A percentile compares a stretch with the other conserved stretches of the same genome.
phyloP scores from a whole-genome alignment of 805 yeast species.

The Kockiozyma suomiensis region DNA sequence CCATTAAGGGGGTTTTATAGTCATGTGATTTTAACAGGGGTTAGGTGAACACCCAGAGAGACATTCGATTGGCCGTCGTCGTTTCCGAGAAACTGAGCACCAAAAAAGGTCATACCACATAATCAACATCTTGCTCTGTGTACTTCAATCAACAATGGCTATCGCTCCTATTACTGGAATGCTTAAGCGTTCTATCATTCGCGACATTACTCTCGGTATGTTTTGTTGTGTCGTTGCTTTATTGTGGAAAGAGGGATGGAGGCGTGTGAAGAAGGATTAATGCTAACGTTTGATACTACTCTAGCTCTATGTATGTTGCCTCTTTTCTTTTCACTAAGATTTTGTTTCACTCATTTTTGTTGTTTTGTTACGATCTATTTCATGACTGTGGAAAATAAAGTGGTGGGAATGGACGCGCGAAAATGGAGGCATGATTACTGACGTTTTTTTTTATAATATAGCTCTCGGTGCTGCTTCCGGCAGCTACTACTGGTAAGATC shows the following conservation, averaged over 20 bases:
- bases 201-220: conserved; percentile 20
- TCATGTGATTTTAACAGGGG: neutral
- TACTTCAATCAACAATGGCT: conserved; percentile 21
- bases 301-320: neutral
- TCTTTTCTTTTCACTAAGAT: neutral
- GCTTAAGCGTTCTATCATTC: conserved; percentile 16
- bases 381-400: too few relatives aligned
- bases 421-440: neutral
- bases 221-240: neutral
- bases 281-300: neutral
- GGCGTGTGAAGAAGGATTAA: neutral
- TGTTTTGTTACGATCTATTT: too few relatives aligned
- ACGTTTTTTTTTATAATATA: neutral
- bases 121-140: neutral
- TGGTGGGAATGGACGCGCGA: too few relatives aligned
- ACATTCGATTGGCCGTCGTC: conserved; percentile 10
- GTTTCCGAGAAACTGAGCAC: neutral
- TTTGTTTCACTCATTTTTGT: neutral
- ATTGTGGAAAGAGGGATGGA: neutral
- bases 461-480: conserved; percentile 2
- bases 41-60: neutral
- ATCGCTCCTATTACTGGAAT: conserved; percentile 32
- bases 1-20: neutral
- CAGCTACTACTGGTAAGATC: conserved; percentile 24
- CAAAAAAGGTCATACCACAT: conserved; percentile 1